Evolutionary conservation across 441 rosid genomes (phyloP).

Genomic region (Croton setiger): DNA sequence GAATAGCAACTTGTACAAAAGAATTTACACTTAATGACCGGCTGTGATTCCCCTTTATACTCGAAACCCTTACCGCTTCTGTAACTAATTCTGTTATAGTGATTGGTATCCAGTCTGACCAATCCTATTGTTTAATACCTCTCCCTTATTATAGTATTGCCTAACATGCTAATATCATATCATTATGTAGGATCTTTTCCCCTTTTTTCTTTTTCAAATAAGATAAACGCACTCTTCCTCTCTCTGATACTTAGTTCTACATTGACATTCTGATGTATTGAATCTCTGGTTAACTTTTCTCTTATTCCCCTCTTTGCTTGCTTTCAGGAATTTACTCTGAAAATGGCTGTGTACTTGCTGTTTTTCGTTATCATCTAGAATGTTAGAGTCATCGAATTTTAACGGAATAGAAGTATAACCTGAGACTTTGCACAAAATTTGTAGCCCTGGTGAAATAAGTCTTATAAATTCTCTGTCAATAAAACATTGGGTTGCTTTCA

Average conservation of each 20-base stretch:
- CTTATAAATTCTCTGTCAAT: neutral
- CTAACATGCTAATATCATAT: too few species aligned
- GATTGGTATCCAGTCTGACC: too few species aligned
- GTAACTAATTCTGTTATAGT: too few species aligned
- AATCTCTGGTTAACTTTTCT: neutral
- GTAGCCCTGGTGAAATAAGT: neutral
- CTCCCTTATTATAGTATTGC: too few species aligned
- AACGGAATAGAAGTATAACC: neutral
- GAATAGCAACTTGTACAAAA: too few species aligned
- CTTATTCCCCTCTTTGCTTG: neutral
- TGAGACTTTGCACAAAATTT: neutral
- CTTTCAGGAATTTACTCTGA: neutral
- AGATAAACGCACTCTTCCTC: neutral
- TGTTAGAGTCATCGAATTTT: neutral
- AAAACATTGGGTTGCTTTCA: neutral
- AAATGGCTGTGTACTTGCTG: neutral
- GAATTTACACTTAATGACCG: too few species aligned
- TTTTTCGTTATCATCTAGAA: neutral
- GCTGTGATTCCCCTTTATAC: too few species aligned
- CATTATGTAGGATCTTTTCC: neutral
- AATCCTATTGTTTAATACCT: too few species aligned
- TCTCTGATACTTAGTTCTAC: neutral
- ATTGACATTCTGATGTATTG: too few species aligned
- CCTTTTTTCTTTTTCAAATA: neutral
- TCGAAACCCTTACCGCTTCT: too few species aligned